Conservation (phyloP, 1,139 yeast genomes). For the Protomyces inundatus region DNA sequence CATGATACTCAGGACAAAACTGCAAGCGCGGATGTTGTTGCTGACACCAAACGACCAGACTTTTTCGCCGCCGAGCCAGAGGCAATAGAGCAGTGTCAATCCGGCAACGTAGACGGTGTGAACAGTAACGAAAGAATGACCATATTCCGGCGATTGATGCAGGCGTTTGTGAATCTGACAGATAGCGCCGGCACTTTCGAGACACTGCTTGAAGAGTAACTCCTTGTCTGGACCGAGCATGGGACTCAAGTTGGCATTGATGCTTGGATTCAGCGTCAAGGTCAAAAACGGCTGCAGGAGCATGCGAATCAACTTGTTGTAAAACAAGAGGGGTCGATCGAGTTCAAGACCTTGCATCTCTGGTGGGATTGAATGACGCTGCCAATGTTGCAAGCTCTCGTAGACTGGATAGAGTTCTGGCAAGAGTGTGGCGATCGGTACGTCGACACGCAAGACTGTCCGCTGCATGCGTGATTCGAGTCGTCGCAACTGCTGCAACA, state of each 20-base stretch:
- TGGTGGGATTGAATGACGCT: not conserved
- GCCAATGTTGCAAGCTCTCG: not conserved
- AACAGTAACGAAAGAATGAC: not conserved
- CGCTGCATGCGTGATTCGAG: constrained; percentile 1
- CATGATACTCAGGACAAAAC: not conserved
- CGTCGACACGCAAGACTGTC: not conserved
- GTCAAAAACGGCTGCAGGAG: not conserved
- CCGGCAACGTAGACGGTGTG: not conserved
- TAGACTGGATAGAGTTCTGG: not conserved
- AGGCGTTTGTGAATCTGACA: not conserved
- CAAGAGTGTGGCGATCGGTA: not conserved
- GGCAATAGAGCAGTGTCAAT: not conserved
- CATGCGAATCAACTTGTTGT: not conserved
- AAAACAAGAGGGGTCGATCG: not conserved
- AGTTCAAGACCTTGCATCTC: not conserved
- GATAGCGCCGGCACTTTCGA: not conserved
- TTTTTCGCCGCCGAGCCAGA: not conserved
- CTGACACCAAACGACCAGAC: not conserved
- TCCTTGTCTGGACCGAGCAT: not conserved
- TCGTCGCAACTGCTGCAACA: not conserved
- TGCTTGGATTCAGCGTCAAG: not conserved
- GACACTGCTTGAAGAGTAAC: not conserved
- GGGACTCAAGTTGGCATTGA: not conserved
- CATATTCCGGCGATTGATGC: not conserved
- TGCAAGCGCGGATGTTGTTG: not conserved